Percentiles rank a stretch among this genome's conserved stretches.
Conservation (phyloP, 1,284 basidiomycete species). For the Athelia psychrophila region DNA sequence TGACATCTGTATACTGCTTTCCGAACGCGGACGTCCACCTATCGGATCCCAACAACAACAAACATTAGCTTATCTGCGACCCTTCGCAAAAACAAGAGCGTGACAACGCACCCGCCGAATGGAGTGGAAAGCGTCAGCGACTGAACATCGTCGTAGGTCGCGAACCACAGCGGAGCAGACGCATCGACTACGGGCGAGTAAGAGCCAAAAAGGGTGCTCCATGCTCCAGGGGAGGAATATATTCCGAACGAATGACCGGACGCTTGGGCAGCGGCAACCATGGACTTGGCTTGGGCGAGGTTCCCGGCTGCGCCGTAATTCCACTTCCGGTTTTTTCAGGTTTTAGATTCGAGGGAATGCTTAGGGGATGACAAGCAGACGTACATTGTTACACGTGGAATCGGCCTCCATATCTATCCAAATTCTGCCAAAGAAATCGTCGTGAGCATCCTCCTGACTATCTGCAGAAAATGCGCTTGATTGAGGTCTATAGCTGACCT, state of each 20-base stretch:
- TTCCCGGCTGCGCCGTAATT: conserved; percentile 21
- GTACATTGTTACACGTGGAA: conserved; percentile 18
- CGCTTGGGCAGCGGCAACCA: conserved; percentile 19
- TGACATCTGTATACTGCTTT: conserved; percentile 19
- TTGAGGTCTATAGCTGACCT: background rate
- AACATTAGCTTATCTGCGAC: background rate
- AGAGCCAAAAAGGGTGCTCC: conserved; percentile 15
- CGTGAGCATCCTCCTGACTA: background rate
- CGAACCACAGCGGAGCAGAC: conserved; percentile 20
- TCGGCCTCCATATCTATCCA: conserved; percentile 16
- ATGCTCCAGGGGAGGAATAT: conserved; percentile 20
- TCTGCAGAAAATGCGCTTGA: no score
- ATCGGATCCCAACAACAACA: background rate
- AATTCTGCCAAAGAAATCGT: background rate
- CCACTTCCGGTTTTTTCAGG: conserved; percentile 11
- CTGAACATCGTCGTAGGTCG: conserved; percentile 16
- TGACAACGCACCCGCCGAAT: conserved; percentile 18
- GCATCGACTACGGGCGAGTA: conserved; percentile 16
- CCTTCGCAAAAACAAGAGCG: background rate
- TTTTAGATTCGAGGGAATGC: no score
- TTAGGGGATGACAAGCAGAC: no score
- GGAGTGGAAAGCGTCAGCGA: conserved; percentile 12
- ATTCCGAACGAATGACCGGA: conserved; percentile 21
- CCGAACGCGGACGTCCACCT: conserved; percentile 20
- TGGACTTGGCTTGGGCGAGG: conserved; percentile 14